Evolutionary conservation across 2,329 filamentous ascomycete species (phyloP).

Genomic region (Botryosphaeria dothidea): DNA sequence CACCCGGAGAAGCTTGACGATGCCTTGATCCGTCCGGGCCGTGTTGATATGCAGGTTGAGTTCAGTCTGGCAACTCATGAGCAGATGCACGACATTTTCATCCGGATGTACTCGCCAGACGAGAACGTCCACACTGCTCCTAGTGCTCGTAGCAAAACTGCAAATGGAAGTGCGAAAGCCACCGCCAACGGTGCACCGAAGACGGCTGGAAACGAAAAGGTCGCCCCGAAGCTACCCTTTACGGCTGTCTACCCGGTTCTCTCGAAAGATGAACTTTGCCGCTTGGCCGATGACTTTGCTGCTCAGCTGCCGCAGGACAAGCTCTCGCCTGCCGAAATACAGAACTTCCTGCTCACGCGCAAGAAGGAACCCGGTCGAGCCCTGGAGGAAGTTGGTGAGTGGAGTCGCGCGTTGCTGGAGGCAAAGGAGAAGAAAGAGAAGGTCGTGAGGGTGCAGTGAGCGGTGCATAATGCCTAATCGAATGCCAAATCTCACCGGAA

Average conservation of each 20-base stretch:
- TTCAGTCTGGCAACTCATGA: constrained; percentile 53
- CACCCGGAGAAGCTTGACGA: constrained; percentile 71
- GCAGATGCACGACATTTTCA: constrained; percentile 46
- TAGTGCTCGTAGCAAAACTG: too few relatives aligned
- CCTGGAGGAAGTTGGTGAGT: constrained; percentile 44
- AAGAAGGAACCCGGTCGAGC: constrained; percentile 52
- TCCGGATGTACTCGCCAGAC: constrained; percentile 38
- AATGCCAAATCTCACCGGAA: too few relatives aligned
- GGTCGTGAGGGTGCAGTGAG: constrained; percentile 21
- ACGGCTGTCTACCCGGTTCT: neutral
- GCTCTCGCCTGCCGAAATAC: constrained; percentile 56
- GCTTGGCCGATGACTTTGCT: constrained; percentile 49
- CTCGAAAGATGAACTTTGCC: constrained; percentile 29
- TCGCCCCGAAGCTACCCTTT: neutral
- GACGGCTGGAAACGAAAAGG: neutral
- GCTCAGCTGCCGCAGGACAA: constrained; percentile 45
- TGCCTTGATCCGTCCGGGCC: constrained; percentile 71
- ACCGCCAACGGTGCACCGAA: neutral
- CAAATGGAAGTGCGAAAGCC: neutral
- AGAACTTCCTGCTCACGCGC: constrained; percentile 53
- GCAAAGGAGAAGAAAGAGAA: constrained; percentile 33
- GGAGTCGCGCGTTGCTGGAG: constrained; percentile 40
- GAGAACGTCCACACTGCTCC: neutral
- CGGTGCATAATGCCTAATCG: too few relatives aligned
- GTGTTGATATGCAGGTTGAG: constrained; percentile 67